A percentile compares a stretch with the other conserved stretches of the same genome.
Conservation (phyloP, 208 protist genomes). For the Leishmania tarentolae region DNA sequence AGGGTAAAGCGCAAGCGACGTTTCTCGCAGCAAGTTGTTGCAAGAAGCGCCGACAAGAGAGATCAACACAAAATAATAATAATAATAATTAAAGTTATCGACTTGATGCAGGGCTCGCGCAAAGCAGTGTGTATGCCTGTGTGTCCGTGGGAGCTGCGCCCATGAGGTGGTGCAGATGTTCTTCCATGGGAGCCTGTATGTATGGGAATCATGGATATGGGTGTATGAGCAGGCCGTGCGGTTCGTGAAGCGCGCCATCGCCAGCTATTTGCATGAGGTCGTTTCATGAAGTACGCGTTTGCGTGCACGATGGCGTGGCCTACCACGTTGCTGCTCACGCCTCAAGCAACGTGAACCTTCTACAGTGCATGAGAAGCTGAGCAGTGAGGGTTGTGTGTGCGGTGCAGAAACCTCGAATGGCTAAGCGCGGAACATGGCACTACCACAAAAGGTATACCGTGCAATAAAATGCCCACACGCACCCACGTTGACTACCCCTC, state of each 20-base stretch:
- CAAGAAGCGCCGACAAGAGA: not conserved
- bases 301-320: not conserved
- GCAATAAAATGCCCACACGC: not conserved
- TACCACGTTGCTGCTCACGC: not conserved
- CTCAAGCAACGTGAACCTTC: not conserved
- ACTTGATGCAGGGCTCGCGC: not conserved
- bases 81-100: constrained; percentile 3
- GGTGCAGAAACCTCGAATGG: not conserved
- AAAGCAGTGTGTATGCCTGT: not conserved
- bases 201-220: not conserved
- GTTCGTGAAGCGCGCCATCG: not conserved
- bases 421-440: not conserved
- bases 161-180: not conserved
- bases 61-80: too few relatives aligned
- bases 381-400: not conserved
- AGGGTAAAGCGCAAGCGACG: not conserved
- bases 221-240: not conserved
- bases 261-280: not conserved
- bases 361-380: not conserved
- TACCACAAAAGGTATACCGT: not conserved
- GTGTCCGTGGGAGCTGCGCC: not conserved
- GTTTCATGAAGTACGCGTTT: not conserved
- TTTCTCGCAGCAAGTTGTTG: not conserved
- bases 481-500: not conserved
- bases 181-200: not conserved